phyloP scores from a whole-genome alignment of 1,139 yeast species.

The Saccharomyces hybrid region DNA sequence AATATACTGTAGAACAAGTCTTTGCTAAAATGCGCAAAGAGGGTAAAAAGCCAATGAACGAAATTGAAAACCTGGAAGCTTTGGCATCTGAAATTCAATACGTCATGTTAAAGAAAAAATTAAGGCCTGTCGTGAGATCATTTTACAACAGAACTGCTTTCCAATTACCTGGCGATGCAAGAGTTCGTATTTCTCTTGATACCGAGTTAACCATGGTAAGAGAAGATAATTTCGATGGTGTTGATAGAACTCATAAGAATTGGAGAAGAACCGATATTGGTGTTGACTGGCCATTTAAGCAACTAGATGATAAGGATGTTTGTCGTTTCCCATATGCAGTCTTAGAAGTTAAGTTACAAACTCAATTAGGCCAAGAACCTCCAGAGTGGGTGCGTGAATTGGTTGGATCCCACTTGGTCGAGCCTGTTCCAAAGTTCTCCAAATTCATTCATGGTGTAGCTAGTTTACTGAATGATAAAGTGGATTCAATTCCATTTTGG shows the following conservation, averaged over 20 bases:
- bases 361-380: constrained; percentile 97
- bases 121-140: constrained; percentile 91
- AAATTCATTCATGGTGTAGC: constrained; percentile 96
- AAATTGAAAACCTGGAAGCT: constrained; percentile 84
- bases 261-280: constrained; percentile 99
- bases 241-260: constrained; percentile 80
- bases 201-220: constrained; percentile 93
- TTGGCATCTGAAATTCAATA: constrained; percentile 91
- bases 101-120: constrained; percentile 69
- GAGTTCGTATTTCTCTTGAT: constrained; percentile 95
- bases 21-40: constrained; percentile 90
- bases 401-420: constrained; percentile 85
- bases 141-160: constrained; percentile 97
- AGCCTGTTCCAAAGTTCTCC: constrained; percentile 95
- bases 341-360: constrained; percentile 89
- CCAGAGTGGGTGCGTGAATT: constrained; percentile 95
- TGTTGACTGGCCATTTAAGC: constrained; percentile 88
- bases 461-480: constrained; percentile 71
- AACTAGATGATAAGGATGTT: constrained; percentile 73
- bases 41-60: constrained; percentile 78
- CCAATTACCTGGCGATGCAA: constrained; percentile 97
- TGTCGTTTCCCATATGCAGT: constrained; percentile 97
- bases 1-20: constrained; percentile 77
- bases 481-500: constrained; percentile 89
- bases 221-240: constrained; percentile 92